A percentile compares a stretch with the other conserved stretches of the same genome.
Evolutionary conservation across 768 basidiomycete species (phyloP).

Genomic region (Boletus coccyginus): DNA sequence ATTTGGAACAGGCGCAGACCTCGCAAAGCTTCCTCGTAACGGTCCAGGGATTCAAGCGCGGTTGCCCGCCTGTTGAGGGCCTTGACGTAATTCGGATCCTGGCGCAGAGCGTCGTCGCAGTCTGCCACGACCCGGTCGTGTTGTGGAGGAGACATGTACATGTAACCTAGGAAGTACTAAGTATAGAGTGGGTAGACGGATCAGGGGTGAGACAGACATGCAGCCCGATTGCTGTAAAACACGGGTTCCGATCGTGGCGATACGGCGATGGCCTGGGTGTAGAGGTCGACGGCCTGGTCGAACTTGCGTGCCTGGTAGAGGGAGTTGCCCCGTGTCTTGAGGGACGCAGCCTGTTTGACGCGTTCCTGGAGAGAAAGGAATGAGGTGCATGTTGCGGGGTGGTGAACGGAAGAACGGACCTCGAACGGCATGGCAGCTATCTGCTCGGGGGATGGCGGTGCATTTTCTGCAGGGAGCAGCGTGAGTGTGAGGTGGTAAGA

Average conservation of each 20-base stretch:
- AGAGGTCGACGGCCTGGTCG: constrained; percentile 55
- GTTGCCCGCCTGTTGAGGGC: constrained; percentile 86
- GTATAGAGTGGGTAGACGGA: neutral
- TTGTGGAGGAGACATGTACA: constrained; percentile 86
- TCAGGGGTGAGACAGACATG: constrained; percentile 55
- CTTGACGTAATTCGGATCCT: constrained; percentile 85
- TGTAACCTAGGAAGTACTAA: constrained; percentile 58
- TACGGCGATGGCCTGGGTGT: constrained; percentile 73
- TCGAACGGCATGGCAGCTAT: constrained; percentile 56
- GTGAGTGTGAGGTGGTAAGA: neutral
- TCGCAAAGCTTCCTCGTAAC: constrained; percentile 73
- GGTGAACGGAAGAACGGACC: constrained; percentile 37
- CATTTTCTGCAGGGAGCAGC: constrained; percentile 35
- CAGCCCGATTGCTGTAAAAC: constrained; percentile 96
- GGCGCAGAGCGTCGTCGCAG: constrained; percentile 82
- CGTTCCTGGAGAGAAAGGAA: constrained; percentile 51
- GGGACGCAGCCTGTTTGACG: constrained; percentile 53
- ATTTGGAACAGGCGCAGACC: constrained; percentile 44
- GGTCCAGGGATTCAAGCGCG: constrained; percentile 75
- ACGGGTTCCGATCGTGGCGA: constrained; percentile 84
- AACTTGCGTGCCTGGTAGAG: constrained; percentile 67
- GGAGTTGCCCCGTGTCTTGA: constrained; percentile 70
- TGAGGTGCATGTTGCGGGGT: constrained; percentile 2
- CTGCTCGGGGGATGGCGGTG: constrained; percentile 48
- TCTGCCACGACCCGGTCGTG: constrained; percentile 81